These are phyloP conservation scores for Magnolia officinalis DNA, from an alignment of 164 flowering plant species.

Conservation along the genomic window DNA sequence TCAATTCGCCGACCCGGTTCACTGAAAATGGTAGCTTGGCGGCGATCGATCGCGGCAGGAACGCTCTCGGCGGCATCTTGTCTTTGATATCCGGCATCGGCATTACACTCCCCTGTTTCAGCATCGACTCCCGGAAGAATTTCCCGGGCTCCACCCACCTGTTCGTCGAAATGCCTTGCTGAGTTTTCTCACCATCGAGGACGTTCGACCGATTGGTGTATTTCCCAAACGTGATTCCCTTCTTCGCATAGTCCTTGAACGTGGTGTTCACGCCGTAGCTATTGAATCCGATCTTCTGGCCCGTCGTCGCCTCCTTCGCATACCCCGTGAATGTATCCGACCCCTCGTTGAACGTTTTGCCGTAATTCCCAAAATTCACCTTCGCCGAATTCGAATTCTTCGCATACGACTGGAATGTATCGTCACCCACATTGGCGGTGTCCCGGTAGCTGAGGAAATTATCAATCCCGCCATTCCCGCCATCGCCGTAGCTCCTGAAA, in stretches of 20 bases:
- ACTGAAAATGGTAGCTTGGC: constrained; percentile 67
- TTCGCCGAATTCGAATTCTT: constrained; percentile 43
- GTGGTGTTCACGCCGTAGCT: constrained; percentile 41
- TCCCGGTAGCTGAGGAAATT: constrained; percentile 58
- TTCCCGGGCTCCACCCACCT: constrained; percentile 69
- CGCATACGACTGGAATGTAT: constrained; percentile 64
- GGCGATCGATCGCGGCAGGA: constrained; percentile 61
- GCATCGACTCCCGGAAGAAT: constrained; percentile 69
- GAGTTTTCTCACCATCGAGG: not conserved
- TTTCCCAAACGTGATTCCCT: constrained; percentile 35
- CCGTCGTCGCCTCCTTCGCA: constrained; percentile 39
- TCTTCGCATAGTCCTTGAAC: constrained; percentile 46
- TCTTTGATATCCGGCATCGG: constrained; percentile 80
- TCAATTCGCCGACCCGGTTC: constrained; percentile 26
- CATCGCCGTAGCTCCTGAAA: constrained; percentile 57
- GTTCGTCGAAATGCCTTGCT: constrained; percentile 12
- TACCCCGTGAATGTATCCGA: constrained; percentile 62
- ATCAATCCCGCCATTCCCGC: constrained; percentile 38
- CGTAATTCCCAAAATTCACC: constrained; percentile 57
- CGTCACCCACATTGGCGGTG: constrained; percentile 63
- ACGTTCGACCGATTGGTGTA: constrained; percentile 22
- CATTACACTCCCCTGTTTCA: constrained; percentile 59
- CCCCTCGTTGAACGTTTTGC: constrained; percentile 63
- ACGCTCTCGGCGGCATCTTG: constrained; percentile 83
- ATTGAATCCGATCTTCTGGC: constrained; percentile 43